These are phyloP conservation scores for Mortierella polycephala DNA, from an alignment of 371 early-diverging fungal genomes.

Conservation along the genomic window DNA sequence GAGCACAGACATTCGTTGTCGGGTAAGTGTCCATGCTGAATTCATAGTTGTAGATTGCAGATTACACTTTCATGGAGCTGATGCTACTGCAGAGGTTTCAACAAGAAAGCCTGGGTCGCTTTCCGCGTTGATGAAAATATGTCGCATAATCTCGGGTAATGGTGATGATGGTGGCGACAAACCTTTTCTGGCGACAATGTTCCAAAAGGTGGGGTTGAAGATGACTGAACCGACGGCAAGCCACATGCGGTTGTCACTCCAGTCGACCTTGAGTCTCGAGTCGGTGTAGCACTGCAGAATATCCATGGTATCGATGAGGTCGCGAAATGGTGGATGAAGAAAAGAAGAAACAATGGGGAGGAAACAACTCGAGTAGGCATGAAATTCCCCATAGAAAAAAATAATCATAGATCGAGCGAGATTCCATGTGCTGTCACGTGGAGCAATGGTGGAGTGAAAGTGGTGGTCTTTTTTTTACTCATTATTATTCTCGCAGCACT, in stretches of 20 bases:
- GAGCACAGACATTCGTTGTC: background rate
- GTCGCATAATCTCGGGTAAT: too few species aligned
- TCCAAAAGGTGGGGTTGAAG: slow-evolving; percentile 94
- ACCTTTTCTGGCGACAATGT: slow-evolving; percentile 86
- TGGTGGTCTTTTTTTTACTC: background rate
- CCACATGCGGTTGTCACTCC: slow-evolving; percentile 74
- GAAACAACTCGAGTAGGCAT: background rate
- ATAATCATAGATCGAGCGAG: background rate
- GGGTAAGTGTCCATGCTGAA: too few species aligned
- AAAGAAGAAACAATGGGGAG: background rate
- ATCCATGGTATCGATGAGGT: slow-evolving; percentile 20
- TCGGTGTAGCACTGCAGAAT: slow-evolving; percentile 35
- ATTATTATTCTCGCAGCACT: too few species aligned
- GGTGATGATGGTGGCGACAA: background rate
- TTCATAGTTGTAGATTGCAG: too few species aligned
- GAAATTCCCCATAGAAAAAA: background rate
- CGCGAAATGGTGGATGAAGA: background rate
- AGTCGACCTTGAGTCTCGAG: slow-evolving; percentile 59
- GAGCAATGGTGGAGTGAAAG: background rate
- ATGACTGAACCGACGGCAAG: slow-evolving; percentile 74
- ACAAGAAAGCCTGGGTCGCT: too few species aligned
- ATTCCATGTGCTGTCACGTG: background rate
- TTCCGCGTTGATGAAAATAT: too few species aligned
- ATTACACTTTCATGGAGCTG: too few species aligned
- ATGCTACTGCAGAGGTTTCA: too few species aligned